Percentiles rank a stretch among this genome's conserved stretches.
These are phyloP conservation scores for Wickerhamomyces hampshirensis DNA, from an alignment of 805 yeast species.

Conservation along the genomic window DNA sequence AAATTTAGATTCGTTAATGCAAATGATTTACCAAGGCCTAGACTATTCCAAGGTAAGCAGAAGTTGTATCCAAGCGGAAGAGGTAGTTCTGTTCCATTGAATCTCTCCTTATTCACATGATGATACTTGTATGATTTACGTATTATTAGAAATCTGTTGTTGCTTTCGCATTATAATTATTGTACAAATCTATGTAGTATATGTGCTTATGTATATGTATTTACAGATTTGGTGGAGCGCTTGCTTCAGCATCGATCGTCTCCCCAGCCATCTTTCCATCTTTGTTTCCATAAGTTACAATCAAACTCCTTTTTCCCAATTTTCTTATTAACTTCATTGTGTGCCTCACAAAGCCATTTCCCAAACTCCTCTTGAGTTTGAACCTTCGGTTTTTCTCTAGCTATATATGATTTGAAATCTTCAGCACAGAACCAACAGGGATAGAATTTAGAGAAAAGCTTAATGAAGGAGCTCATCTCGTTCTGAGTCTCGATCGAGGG, in stretches of 20 bases:
- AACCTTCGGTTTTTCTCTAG: constrained; percentile 46
- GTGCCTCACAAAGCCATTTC: constrained; percentile 91
- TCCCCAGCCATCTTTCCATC: constrained; percentile 97
- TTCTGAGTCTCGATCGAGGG: constrained; percentile 60
- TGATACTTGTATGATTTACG: too few species aligned
- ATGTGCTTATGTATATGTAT: neutral
- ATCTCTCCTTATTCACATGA: constrained; percentile 10
- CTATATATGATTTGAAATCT: constrained; percentile 67
- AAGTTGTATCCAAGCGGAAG: constrained; percentile 94
- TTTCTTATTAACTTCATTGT: constrained; percentile 85
- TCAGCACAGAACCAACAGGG: constrained; percentile 94
- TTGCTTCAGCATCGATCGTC: constrained; percentile 12
- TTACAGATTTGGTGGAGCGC: neutral
- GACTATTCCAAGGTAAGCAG: constrained; percentile 63
- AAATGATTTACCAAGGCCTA: constrained; percentile 78
- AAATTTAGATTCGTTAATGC: constrained; percentile 38
- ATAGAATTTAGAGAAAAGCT: constrained; percentile 70
- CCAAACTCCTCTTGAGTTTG: constrained; percentile 75
- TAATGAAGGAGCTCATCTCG: constrained; percentile 68
- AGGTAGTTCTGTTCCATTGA: constrained; percentile 46
- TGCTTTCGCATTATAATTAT: too few species aligned
- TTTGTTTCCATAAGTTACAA: constrained; percentile 83
- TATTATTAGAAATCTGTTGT: too few species aligned
- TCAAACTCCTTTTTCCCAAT: constrained; percentile 83
- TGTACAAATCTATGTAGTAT: neutral